These are phyloP conservation scores for Noccaea bulbosa DNA, from an alignment of 345 rosid species.

Conservation along the genomic window DNA sequence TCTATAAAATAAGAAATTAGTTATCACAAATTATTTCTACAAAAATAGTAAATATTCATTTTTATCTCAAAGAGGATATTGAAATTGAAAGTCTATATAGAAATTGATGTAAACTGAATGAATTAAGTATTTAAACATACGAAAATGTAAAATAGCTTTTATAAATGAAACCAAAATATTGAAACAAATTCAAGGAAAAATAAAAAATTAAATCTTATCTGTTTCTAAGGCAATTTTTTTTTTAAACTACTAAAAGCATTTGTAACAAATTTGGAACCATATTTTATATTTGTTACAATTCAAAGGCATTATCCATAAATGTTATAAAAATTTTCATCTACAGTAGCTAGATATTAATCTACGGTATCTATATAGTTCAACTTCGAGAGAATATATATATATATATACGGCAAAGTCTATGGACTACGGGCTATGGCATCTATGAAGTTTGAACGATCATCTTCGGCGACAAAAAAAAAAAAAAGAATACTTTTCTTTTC, in stretches of 20 bases:
- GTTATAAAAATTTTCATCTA: no score
- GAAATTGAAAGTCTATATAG: no score
- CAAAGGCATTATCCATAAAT: neutral
- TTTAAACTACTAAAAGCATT: neutral
- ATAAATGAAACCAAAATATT: neutral
- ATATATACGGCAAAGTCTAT: neutral
- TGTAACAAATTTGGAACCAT: neutral
- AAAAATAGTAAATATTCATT: no score
- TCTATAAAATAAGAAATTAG: no score
- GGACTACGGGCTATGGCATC: no score
- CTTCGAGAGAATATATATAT: no score
- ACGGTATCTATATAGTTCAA: no score
- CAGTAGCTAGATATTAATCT: no score
- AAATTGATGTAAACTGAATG: neutral
- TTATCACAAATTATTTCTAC: no score
- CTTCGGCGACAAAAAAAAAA: neutral
- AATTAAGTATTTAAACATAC: neutral
- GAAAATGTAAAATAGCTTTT: neutral
- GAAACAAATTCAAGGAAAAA: neutral
- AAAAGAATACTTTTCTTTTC: slow-evolving; percentile 15
- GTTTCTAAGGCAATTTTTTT: neutral
- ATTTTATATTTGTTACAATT: neutral
- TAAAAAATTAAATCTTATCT: neutral
- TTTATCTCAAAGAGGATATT: no score
- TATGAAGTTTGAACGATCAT: neutral